Evolutionary conservation across 768 basidiomycete species (phyloP), one percentile per base, ranked within the genome.

Genomic region (Suillus bovinus): DNA sequence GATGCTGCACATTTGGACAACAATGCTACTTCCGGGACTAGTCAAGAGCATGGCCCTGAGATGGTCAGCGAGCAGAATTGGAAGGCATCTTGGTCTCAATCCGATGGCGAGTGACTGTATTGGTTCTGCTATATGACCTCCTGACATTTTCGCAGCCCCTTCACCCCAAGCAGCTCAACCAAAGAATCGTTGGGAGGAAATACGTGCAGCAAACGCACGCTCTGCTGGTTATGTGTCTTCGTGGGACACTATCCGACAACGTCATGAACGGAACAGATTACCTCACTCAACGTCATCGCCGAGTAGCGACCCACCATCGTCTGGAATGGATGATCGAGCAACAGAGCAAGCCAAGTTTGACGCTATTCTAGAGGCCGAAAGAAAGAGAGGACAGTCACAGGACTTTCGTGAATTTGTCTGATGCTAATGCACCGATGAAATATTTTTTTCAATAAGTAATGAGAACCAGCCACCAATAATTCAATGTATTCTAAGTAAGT

Each of bases 211-310:
- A 36, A 87, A 87, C 63, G 76, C 75, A 17, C 72, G 77, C 22
- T 76, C 72, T 34, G 62, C 74, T 17, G 78, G 72, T 41, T 69
- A 71, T 44, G 72, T 70, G 4, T 90, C 90, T 22, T 79, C 87
- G 4, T 91, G 90, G 90, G 90, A 91, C 67, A 71, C 75, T 29
- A 77, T 91, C 24, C 84, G 90, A 36, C 86, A 89, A 69, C 78
- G 77, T 53, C 80, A 87, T 64, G 81, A 83, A 69, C 79, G 76
- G 50, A 65, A 39, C 38, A 70, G 36, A 47, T 64, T 73, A 4
- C 65, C 69, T 47, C 38, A 63, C 53, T 38, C 61, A 33, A 55
- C 61, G 29, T 34, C 66, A 31, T 41, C 63, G 36, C 61, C 63
- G 33, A 46, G 10, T 41, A 49, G 63, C 11, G 60, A 47, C 17